These are phyloP conservation scores for Medicago lupulina DNA, from an alignment of 306 rosid species.

Conservation along the genomic window DNA sequence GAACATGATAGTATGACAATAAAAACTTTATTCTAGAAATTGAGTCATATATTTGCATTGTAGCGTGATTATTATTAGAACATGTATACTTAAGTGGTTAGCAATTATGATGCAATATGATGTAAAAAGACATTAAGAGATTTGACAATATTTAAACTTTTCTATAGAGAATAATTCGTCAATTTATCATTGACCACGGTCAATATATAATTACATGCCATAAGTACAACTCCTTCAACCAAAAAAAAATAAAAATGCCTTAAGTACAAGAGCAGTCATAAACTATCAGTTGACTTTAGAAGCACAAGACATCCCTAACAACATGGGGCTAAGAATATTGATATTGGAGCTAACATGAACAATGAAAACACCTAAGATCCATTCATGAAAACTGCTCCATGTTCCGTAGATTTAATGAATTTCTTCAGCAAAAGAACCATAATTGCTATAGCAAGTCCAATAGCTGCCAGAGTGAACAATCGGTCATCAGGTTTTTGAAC, in stretches of 20 bases:
- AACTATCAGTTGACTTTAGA: conserved; percentile 9
- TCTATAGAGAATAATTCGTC: not conserved
- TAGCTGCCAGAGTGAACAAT: conserved; percentile 87
- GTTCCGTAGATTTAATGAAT: conserved; percentile 74
- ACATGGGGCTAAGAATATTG: conserved; percentile 30
- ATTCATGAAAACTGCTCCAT: conserved; percentile 78
- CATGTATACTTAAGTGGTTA: not conserved
- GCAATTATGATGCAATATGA: too few relatives aligned
- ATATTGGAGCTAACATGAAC: conserved; percentile 29
- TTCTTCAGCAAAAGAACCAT: conserved; percentile 82
- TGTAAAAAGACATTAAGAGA: not conserved
- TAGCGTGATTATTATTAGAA: not conserved
- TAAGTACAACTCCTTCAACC: not conserved
- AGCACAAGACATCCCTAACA: conserved; percentile 22
- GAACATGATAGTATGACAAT: not conserved
- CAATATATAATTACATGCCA: conserved; percentile 35
- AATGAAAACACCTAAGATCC: conserved; percentile 61
- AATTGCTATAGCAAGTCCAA: conserved; percentile 91
- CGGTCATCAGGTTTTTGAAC: conserved; percentile 76
- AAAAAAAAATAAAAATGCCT: not conserved
- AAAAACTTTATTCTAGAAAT: too few relatives aligned
- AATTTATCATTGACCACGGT: not conserved
- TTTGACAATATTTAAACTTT: not conserved
- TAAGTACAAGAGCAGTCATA: not conserved
- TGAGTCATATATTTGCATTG: not conserved